Percentiles rank a stretch among this genome's conserved stretches.
These are phyloP conservation scores for Phytophthora vignae DNA, from an alignment of 352 stramenopile species.

Conservation along the genomic window DNA sequence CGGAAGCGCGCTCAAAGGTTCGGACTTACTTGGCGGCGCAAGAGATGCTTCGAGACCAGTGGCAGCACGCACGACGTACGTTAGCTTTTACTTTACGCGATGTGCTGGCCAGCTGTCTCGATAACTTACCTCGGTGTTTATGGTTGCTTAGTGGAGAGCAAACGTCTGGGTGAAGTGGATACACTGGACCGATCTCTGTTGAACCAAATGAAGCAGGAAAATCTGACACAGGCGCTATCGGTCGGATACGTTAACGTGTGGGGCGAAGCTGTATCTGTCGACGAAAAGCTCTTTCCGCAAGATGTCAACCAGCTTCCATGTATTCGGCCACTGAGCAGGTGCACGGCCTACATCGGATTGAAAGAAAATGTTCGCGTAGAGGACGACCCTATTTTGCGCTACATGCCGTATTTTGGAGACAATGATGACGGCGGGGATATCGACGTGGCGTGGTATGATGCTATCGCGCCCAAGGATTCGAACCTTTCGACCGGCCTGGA, in stretches of 20 bases:
- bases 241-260: slow-evolving; percentile 44
- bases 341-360: slow-evolving; percentile 72
- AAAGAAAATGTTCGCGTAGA: slow-evolving; percentile 80
- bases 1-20: slow-evolving; percentile 47
- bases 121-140: slow-evolving; percentile 5
- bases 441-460: slow-evolving; percentile 75
- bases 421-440: slow-evolving; percentile 86
- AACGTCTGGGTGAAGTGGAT: slow-evolving; percentile 29
- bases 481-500: slow-evolving; percentile 60
- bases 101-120: not conserved
- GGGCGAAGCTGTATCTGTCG: slow-evolving; percentile 32
- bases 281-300: slow-evolving; percentile 27
- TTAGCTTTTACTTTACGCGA: not conserved
- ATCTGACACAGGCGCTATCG: slow-evolving; percentile 31
- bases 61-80: slow-evolving; percentile 17
- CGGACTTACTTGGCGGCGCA: slow-evolving; percentile 37
- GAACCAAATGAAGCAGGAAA: slow-evolving; percentile 56
- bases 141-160: slow-evolving; percentile 19
- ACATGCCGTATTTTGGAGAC: slow-evolving; percentile 94
- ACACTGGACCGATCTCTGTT: slow-evolving; percentile 46
- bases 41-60: slow-evolving; percentile 17
- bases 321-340: slow-evolving; percentile 68
- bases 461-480: slow-evolving; percentile 46
- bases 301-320: slow-evolving; percentile 46
- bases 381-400: slow-evolving; percentile 90